Percentiles rank a stretch among this genome's conserved stretches.
phyloP scores from a whole-genome alignment of 1,284 basidiomycete genomes.

The Apiotrichum montevideense region DNA sequence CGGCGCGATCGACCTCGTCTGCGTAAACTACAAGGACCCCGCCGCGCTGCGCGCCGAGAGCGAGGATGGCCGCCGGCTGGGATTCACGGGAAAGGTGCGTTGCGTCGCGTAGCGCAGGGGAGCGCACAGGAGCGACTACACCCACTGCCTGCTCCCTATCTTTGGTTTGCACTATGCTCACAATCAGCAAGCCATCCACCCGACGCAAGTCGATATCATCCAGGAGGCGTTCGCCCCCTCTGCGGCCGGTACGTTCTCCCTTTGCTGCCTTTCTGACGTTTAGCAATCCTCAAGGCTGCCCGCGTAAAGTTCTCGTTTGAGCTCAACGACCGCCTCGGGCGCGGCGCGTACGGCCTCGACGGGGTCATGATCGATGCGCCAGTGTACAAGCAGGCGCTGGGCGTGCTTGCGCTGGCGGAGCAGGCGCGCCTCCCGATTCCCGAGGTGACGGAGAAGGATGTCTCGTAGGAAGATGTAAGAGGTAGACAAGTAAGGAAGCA shows the following conservation, averaged over 20 bases:
- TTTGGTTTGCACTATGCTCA: too few species aligned
- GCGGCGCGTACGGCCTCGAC: constrained; percentile 62
- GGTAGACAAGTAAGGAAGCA: too few species aligned
- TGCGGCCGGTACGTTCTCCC: constrained; percentile 53
- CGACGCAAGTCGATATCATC: constrained; percentile 71
- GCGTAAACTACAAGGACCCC: constrained; percentile 77
- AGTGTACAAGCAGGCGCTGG: constrained; percentile 71
- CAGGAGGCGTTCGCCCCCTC: constrained; percentile 74
- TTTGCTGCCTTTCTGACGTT: too few species aligned
- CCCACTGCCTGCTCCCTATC: too few species aligned
- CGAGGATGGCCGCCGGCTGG: constrained; percentile 66
- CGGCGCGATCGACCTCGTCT: constrained; percentile 88
- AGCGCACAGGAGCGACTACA: too few species aligned
- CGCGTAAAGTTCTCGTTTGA: constrained; percentile 54
- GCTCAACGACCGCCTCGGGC: constrained; percentile 37
- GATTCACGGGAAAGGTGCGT: constrained; percentile 76
- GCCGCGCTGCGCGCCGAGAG: constrained; percentile 68
- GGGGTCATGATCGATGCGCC: constrained; percentile 87
- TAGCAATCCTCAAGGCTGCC: constrained; percentile 73
- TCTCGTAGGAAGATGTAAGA: background rate
- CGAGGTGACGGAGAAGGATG: constrained; percentile 22
- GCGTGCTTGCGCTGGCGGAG: constrained; percentile 57
- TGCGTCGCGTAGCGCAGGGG: too few species aligned
- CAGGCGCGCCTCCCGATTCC: constrained; percentile 63
- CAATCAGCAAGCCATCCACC: constrained; percentile 85